Evolutionary conservation across 495 filamentous ascomycete species (phyloP).

Genomic region (Xylaria scruposa): DNA sequence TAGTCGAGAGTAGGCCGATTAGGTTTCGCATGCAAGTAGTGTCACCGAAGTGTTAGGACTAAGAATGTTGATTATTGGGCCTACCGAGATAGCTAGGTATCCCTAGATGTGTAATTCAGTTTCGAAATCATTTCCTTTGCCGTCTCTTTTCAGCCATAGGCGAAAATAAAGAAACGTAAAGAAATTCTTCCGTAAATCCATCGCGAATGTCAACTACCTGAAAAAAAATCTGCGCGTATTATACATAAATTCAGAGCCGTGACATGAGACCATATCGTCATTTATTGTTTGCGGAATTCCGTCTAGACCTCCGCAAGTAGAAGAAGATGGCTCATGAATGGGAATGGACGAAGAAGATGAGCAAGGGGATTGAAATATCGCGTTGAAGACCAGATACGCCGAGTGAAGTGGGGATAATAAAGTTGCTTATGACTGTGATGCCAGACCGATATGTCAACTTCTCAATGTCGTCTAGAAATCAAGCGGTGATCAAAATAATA

Average conservation of each 20-base stretch:
- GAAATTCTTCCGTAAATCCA: neutral
- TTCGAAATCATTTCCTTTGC: no score
- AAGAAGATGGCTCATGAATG: neutral
- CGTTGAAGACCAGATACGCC: neutral
- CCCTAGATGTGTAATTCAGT: no score
- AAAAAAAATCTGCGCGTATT: constrained; percentile 16
- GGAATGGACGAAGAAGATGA: neutral
- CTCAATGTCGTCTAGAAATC: neutral
- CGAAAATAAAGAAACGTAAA: neutral
- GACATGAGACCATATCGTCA: neutral
- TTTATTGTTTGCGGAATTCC: no score
- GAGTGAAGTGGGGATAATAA: neutral
- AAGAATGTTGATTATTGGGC: no score
- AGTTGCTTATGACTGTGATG: neutral
- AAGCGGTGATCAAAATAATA: neutral
- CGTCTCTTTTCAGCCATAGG: no score
- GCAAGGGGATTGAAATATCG: neutral
- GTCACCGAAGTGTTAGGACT: no score
- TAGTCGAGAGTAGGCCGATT: no score
- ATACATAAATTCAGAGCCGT: neutral
- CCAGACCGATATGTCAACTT: neutral
- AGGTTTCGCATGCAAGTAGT: no score
- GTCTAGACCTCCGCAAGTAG: no score
- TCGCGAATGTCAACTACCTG: neutral
- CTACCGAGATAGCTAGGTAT: no score